These are phyloP conservation scores for Lactifluus hygrophoroides DNA, from an alignment of 768 basidiomycete genomes.

Conservation along the genomic window DNA sequence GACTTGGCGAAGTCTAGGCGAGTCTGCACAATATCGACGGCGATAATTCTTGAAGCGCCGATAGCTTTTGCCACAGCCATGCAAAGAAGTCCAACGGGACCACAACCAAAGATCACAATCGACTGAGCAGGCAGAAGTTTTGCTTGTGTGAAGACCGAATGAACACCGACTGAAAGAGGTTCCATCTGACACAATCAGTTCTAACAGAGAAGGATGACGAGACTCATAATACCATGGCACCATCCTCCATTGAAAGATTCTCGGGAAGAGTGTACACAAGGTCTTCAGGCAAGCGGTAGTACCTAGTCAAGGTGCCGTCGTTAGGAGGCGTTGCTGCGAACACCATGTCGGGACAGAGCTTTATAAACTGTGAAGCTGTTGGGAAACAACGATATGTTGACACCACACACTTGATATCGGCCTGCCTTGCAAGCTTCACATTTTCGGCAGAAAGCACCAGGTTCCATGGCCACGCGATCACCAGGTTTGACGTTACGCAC, in stretches of 20 bases:
- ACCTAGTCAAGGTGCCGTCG: slow-evolving; percentile 82
- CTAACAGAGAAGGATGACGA: not conserved
- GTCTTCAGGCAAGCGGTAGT: slow-evolving; percentile 81
- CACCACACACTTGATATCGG: slow-evolving; percentile 57
- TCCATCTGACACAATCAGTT: slow-evolving; percentile 55
- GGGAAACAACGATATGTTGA: not conserved
- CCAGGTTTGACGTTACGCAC: slow-evolving; percentile 74
- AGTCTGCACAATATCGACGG: slow-evolving; percentile 65
- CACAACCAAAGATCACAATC: slow-evolving; percentile 81
- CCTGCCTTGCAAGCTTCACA: slow-evolving; percentile 85
- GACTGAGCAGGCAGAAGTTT: slow-evolving; percentile 63
- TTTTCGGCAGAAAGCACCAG: slow-evolving; percentile 74
- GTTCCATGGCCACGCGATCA: slow-evolving; percentile 87
- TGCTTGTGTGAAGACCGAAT: slow-evolving; percentile 75
- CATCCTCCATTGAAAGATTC: slow-evolving; percentile 84
- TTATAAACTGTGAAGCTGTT: not conserved
- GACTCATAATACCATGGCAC: slow-evolving; percentile 66
- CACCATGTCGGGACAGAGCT: slow-evolving; percentile 80
- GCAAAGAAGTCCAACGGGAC: slow-evolving; percentile 81
- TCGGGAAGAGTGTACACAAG: slow-evolving; percentile 77
- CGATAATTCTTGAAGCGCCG: slow-evolving; percentile 78
- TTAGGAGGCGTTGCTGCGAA: slow-evolving; percentile 93
- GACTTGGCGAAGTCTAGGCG: slow-evolving; percentile 81
- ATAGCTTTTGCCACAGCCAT: slow-evolving; percentile 96
- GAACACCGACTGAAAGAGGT: slow-evolving; percentile 87